Percentiles rank a stretch among this genome's conserved stretches.
Evolutionary conservation across 1,284 basidiomycete species (phyloP).

Genomic region (Trichosporon ovoides): DNA sequence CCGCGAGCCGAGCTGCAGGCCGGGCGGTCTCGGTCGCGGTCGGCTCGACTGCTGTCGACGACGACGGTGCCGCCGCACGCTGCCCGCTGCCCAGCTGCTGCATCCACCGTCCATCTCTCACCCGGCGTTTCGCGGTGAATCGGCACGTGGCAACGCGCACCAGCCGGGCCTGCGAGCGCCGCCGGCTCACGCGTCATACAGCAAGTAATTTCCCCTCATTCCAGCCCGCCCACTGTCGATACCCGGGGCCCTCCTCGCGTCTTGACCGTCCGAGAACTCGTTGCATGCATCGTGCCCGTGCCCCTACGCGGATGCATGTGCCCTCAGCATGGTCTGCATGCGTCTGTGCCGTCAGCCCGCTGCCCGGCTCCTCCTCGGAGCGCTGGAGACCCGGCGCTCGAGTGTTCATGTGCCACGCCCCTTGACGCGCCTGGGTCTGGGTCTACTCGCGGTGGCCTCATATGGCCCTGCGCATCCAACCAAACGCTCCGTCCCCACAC

Average conservation of each 20-base stretch:
- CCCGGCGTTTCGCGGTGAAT: too few relatives aligned
- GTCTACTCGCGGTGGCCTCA: not conserved
- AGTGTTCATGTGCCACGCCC: slow-evolving; percentile 3
- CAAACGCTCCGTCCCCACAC: slow-evolving; percentile 7
- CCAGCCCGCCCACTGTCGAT: slow-evolving; percentile 4
- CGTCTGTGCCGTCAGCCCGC: not conserved
- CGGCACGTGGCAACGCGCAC: too few relatives aligned
- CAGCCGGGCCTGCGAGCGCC: too few relatives aligned
- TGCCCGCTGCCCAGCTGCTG: too few relatives aligned
- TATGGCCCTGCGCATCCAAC: slow-evolving; percentile 9
- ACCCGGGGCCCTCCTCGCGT: not conserved
- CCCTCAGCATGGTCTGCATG: not conserved
- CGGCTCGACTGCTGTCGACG: too few relatives aligned
- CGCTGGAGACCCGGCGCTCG: not conserved
- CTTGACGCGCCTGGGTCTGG: not conserved
- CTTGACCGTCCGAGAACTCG: too few relatives aligned
- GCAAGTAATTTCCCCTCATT: not conserved
- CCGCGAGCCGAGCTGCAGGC: too few relatives aligned
- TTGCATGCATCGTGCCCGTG: not conserved
- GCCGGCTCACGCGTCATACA: too few relatives aligned
- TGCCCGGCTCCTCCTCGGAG: too few relatives aligned
- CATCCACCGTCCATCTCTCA: too few relatives aligned
- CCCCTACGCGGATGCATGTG: not conserved
- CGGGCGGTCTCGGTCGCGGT: too few relatives aligned
- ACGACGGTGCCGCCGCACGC: too few relatives aligned